Conservation (phyloP, 169 alveolate genomes). For the Eimeria maxima region DNA sequence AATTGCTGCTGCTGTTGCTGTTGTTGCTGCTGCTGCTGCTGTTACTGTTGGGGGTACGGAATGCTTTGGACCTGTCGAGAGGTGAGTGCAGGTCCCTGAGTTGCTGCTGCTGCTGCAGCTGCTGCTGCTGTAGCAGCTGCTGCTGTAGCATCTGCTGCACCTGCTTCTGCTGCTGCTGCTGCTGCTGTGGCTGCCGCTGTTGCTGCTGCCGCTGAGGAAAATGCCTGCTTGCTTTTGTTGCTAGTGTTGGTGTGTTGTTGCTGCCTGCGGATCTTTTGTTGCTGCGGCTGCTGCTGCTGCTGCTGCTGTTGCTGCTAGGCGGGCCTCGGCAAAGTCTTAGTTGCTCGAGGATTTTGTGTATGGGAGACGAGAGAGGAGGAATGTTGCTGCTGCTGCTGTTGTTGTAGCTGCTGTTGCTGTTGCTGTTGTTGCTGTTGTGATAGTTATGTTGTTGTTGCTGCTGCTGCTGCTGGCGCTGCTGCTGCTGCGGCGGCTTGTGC, state of each 20-base stretch:
- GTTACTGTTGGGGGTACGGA: neutral
- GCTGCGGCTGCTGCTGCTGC: slow-evolving; percentile 14
- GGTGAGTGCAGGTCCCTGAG: neutral
- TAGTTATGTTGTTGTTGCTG: neutral
- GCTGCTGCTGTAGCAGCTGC: neutral
- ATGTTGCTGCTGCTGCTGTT: neutral
- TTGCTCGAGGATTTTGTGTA: slow-evolving; percentile 16
- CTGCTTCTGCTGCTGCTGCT: slow-evolving; percentile 20
- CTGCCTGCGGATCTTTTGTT: neutral
- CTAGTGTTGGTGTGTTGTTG: neutral
- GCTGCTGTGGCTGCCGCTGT: neutral
- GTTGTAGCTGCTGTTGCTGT: no score
- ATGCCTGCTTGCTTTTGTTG: neutral
- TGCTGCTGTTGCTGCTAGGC: neutral
- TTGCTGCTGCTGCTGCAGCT: neutral
- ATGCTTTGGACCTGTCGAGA: no score
- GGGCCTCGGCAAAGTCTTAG: neutral
- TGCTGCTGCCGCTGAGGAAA: neutral
- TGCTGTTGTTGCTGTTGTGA: no score
- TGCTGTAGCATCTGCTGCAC: neutral
- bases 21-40: slow-evolving; percentile 8
- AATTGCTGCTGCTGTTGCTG: neutral
- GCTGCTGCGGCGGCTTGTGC: slow-evolving; percentile 3
- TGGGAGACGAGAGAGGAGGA: neutral
- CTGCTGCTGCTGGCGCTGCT: slow-evolving; percentile 48